phyloP scores from a whole-genome alignment of 129 eudicot species.

The Deinandra increscens region DNA sequence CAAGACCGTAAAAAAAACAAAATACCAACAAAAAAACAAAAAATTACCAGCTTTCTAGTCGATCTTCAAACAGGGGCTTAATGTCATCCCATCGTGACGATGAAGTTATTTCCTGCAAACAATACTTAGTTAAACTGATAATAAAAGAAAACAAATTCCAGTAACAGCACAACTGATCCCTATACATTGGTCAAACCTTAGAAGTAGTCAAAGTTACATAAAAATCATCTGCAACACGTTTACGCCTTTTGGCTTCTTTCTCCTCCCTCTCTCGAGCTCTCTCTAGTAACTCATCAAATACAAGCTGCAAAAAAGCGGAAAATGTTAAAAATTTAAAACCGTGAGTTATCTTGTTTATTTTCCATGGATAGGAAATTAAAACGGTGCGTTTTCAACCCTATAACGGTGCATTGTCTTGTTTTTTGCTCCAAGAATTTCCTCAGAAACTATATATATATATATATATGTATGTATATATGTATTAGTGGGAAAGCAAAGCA shows the following conservation, averaged over 20 bases:
- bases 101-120: slow-evolving; percentile 66
- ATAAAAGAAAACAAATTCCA: not conserved
- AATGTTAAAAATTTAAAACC: not conserved
- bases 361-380: no score
- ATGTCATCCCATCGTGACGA: slow-evolving; percentile 88
- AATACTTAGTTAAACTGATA: not conserved
- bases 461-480: not conserved
- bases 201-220: slow-evolving; percentile 50
- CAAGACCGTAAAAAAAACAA: not conserved
- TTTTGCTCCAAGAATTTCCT: no score
- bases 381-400: no score
- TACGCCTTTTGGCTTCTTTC: slow-evolving; percentile 87
- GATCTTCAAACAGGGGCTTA: slow-evolving; percentile 53
- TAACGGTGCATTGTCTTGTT: no score
- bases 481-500: slow-evolving; percentile 2
- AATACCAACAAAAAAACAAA: slow-evolving; percentile 1
- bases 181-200: slow-evolving; percentile 50
- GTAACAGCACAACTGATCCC: not conserved
- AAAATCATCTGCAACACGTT: slow-evolving; percentile 75
- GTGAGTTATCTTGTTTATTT: no score
- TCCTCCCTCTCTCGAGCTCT: slow-evolving; percentile 77
- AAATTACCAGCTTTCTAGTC: slow-evolving; percentile 49
- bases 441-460: no score
- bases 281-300: slow-evolving; percentile 75
- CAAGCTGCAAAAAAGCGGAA: slow-evolving; percentile 47